phyloP scores from a whole-genome alignment of 768 basidiomycete species.

The Phlegmacium glaucopus region DNA sequence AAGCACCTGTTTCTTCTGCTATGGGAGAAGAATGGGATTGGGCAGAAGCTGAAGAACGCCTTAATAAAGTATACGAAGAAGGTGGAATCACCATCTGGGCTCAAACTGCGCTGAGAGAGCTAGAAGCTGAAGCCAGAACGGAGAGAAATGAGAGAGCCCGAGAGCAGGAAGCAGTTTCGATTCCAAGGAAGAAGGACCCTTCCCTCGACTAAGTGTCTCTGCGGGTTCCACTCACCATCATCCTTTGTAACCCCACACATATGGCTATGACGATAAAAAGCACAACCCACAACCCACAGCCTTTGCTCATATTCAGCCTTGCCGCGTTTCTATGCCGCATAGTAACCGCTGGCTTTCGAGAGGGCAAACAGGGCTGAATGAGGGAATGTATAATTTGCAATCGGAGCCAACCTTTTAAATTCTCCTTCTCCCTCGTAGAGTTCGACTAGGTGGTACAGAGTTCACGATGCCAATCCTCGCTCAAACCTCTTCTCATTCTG shows the following conservation, averaged over 20 bases:
- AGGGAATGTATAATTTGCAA: neutral
- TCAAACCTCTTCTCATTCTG: no score
- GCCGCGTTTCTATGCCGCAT: neutral
- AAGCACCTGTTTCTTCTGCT: slow-evolving; percentile 16
- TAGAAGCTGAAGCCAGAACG: slow-evolving; percentile 52
- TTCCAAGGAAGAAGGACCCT: neutral
- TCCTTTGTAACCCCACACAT: neutral
- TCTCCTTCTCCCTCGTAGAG: neutral
- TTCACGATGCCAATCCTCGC: no score
- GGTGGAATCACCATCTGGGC: slow-evolving; percentile 58
- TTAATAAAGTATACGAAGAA: slow-evolving; percentile 53
- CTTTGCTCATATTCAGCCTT: neutral
- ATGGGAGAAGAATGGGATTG: slow-evolving; percentile 43
- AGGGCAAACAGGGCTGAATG: neutral
- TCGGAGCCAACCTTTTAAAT: neutral
- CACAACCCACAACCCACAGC: neutral
- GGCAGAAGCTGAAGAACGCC: slow-evolving; percentile 50
- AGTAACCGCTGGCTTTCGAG: neutral
- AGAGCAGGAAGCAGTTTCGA: slow-evolving; percentile 9
- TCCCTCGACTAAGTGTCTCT: neutral
- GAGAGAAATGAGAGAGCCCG: slow-evolving; percentile 40
- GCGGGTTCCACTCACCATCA: neutral
- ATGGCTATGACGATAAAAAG: neutral
- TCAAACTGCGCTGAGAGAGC: slow-evolving; percentile 47
- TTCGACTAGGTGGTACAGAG: no score